Percentiles rank a stretch among this genome's conserved stretches.
Conservation (phyloP, 2,329 filamentous ascomycete species). For the Septoria linicola region DNA sequence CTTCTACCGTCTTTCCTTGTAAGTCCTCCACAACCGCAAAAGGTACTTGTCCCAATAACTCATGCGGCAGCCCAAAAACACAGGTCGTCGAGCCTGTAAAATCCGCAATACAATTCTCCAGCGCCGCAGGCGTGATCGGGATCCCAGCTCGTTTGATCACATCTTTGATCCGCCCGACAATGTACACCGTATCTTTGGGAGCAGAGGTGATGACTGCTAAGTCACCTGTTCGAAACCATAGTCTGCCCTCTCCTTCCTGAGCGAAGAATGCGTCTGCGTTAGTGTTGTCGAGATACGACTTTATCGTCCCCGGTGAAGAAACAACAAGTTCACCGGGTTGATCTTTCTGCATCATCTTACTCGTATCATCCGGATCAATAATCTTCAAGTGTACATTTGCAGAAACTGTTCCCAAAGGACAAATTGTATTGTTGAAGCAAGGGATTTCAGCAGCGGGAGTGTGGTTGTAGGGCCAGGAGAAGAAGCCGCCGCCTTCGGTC, state of each 20-base stretch:
- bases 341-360: conserved; percentile 10
- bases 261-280: conserved; percentile 25
- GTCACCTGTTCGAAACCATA: conserved; percentile 33
- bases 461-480: conserved; percentile 21
- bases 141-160: conserved; percentile 29
- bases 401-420: conserved; percentile 17
- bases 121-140: conserved; percentile 26
- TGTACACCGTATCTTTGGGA: conserved; percentile 23
- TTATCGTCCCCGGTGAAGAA: conserved; percentile 15
- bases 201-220: conserved; percentile 29
- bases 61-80: conserved; percentile 24
- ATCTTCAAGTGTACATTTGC: conserved; percentile 20
- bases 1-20: conserved; percentile 20
- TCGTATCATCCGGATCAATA: conserved; percentile 19
- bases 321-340: conserved; percentile 26
- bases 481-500: conserved; percentile 24
- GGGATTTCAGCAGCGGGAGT: conserved; percentile 18
- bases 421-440: conserved; percentile 21
- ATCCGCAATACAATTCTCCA: conserved; percentile 27
- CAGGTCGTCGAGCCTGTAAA: conserved; percentile 21
- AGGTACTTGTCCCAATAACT: conserved; percentile 24
- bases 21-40: conserved; percentile 23
- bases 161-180: conserved; percentile 31
- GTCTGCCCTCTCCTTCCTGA: conserved; percentile 14
- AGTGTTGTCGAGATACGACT: conserved; percentile 24